Evolutionary conservation across 2,329 filamentous ascomycete species (phyloP).

Genomic region (Beauveria varroae): DNA sequence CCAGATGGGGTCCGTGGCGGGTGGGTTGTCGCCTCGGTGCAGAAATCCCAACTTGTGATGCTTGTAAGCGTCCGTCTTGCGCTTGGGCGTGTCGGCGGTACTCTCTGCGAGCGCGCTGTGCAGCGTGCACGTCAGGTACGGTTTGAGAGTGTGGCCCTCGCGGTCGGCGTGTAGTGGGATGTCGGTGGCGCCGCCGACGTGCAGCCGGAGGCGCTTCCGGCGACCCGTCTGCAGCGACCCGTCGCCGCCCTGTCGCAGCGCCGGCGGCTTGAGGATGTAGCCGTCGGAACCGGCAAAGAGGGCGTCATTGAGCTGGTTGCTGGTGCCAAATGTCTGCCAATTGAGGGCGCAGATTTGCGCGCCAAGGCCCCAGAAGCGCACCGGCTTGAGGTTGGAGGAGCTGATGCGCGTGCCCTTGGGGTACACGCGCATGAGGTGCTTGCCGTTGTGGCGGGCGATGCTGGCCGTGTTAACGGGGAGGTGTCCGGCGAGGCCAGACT

Average conservation of each 20-base stretch:
- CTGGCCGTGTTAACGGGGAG: conserved; percentile 37
- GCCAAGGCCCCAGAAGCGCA: conserved; percentile 58
- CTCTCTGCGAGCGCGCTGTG: conserved; percentile 47
- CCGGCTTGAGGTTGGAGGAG: conserved; percentile 55
- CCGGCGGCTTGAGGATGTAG: conserved; percentile 57
- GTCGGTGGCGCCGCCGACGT: conserved; percentile 55
- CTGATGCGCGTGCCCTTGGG: conserved; percentile 63
- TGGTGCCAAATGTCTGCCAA: conserved; percentile 60
- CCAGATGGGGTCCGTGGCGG: conserved; percentile 55
- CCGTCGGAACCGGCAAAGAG: conserved; percentile 58
- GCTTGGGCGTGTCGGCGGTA: conserved; percentile 40
- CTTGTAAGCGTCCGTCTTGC: conserved; percentile 54
- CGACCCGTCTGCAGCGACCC: conserved; percentile 39
- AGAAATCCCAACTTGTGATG: conserved; percentile 50
- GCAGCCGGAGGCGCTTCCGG: conserved; percentile 45
- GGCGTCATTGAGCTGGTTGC: conserved; percentile 62
- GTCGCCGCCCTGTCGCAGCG: conserved; percentile 47
- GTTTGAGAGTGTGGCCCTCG: conserved; percentile 47
- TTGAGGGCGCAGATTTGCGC: conserved; percentile 65
- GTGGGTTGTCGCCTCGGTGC: conserved; percentile 50
- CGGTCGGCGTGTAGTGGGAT: conserved; percentile 46
- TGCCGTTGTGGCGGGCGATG: conserved; percentile 54
- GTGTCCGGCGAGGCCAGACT: conserved; percentile 47
- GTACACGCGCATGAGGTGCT: conserved; percentile 62
- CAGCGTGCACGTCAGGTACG: conserved; percentile 59